Percentiles rank a stretch among this genome's conserved stretches.
Conservation (phyloP, 345 rosid species). For the Populus pruinosa region DNA sequence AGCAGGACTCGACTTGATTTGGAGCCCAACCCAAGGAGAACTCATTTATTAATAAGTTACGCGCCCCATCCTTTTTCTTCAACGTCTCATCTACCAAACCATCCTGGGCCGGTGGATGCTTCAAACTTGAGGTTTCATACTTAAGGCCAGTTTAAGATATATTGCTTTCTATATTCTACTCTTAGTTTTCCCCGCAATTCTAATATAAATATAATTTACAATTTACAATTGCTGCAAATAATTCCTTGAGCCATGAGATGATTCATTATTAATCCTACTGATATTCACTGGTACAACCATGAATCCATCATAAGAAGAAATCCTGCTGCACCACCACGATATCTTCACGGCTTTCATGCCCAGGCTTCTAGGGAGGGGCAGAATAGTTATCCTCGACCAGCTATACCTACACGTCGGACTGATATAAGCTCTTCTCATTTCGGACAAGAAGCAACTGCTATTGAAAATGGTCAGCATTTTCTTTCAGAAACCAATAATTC, state of each 20-base stretch:
- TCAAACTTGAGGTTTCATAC: slow-evolving; percentile 8
- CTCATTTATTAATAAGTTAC: not conserved
- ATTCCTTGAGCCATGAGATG: slow-evolving; percentile 17
- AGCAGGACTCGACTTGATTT: slow-evolving; percentile 14
- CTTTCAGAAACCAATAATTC: slow-evolving; percentile 19
- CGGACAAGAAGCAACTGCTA: slow-evolving; percentile 10
- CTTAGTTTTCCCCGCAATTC: not conserved
- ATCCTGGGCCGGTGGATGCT: not conserved
- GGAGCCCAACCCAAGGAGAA: slow-evolving; percentile 8
- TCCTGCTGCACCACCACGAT: slow-evolving; percentile 11
- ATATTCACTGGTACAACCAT: slow-evolving; percentile 8
- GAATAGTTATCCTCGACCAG: not conserved
- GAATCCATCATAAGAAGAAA: slow-evolving; percentile 25
- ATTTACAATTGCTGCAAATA: slow-evolving; percentile 18
- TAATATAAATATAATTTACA: not conserved
- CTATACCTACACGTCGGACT: not conserved
- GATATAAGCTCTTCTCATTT: not conserved
- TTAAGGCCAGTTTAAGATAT: slow-evolving; percentile 21
- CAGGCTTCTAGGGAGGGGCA: not conserved
- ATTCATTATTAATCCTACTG: slow-evolving; percentile 19
- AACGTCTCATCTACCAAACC: not conserved
- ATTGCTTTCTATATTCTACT: not conserved
- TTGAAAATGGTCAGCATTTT: slow-evolving; percentile 11
- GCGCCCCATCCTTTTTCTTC: not conserved
- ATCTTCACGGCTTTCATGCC: slow-evolving; percentile 7